phyloP scores from a whole-genome alignment of 2,329 filamentous ascomycete genomes.

The Monosporascus sp. region DNA sequence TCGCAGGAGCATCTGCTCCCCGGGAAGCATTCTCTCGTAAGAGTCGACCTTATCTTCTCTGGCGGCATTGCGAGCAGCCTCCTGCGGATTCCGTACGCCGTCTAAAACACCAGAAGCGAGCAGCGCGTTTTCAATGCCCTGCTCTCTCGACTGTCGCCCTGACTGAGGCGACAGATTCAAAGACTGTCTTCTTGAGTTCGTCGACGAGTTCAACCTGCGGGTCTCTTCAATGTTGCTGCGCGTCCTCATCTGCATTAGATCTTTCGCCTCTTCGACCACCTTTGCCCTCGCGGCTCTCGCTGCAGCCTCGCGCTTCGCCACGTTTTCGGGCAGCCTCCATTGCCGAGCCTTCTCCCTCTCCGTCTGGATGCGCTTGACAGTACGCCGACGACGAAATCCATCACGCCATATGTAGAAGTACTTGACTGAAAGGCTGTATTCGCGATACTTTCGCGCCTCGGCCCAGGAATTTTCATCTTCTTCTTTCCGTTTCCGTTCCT shows the following conservation, averaged over 20 bases:
- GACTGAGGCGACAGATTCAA: conserved; percentile 13
- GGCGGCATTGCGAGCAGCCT: conserved; percentile 19
- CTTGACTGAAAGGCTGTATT: conserved; percentile 45
- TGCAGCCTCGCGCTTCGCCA: conserved; percentile 20
- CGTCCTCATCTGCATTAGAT: conserved; percentile 18
- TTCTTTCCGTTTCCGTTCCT: conserved; percentile 37
- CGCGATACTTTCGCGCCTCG: conserved; percentile 43
- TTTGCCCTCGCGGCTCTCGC: conserved; percentile 14
- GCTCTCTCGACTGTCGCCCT: conserved; percentile 5
- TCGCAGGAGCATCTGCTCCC: conserved; percentile 18
- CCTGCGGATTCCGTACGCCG: conserved; percentile 20
- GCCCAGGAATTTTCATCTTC: conserved; percentile 44
- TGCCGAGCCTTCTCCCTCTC: conserved; percentile 46
- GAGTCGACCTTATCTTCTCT: conserved; percentile 11
- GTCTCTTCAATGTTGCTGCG: conserved; percentile 13
- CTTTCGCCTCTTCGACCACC: conserved; percentile 15
- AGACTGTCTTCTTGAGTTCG: conserved; percentile 5
- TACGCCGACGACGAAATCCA: conserved; percentile 41
- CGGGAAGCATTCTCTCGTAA: conserved; percentile 8
- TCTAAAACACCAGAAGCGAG: conserved; percentile 24
- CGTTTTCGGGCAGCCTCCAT: conserved; percentile 32
- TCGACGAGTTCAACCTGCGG: conserved; percentile 15
- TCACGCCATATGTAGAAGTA: conserved; percentile 54
- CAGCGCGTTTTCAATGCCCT: conserved; percentile 23
- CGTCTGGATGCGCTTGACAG: conserved; percentile 45